Evolutionary conservation across 2,329 filamentous ascomycete genomes (phyloP).

Genomic region (Venturia nashicola): DNA sequence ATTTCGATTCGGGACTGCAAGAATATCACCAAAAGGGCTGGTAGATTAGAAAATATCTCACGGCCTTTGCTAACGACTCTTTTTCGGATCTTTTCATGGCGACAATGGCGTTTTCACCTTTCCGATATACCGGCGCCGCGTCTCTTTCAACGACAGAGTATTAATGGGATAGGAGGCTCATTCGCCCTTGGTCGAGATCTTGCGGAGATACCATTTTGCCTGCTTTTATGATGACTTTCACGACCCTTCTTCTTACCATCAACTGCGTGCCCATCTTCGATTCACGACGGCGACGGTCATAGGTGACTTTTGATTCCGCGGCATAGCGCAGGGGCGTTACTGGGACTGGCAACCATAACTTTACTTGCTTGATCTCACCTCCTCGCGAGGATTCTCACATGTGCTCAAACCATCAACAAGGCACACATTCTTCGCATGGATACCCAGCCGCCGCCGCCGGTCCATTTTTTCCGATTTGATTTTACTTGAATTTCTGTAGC

Average conservation of each 20-base stretch:
- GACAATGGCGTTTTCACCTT: conserved; percentile 7
- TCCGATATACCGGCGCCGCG: not conserved
- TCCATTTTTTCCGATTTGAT: not conserved
- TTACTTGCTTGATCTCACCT: not conserved
- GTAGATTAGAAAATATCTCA: conserved; percentile 35
- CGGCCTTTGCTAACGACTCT: conserved; percentile 3
- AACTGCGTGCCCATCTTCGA: not conserved
- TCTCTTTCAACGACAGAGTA: not conserved
- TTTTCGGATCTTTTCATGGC: not conserved
- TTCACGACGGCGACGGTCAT: not conserved
- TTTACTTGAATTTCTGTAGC: conserved; percentile 2
- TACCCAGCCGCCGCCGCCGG: not conserved
- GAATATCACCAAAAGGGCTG: conserved; percentile 81
- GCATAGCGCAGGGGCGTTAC: conserved; percentile 1
- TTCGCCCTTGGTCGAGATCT: not conserved
- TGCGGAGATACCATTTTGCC: conserved; percentile 3
- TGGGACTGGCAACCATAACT: not conserved
- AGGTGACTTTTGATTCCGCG: not conserved
- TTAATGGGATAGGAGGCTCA: not conserved
- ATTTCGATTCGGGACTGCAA: conserved; percentile 69
- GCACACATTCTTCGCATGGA: not conserved
- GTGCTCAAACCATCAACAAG: not conserved
- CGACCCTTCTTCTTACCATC: conserved; percentile 1
- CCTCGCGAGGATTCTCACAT: not conserved
- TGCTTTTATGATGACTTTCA: conserved; percentile 4